A percentile compares a stretch with the other conserved stretches of the same genome.
These are phyloP conservation scores for Diaporthe batatas DNA, from an alignment of 2,329 filamentous ascomycete species.

Conservation along the genomic window DNA sequence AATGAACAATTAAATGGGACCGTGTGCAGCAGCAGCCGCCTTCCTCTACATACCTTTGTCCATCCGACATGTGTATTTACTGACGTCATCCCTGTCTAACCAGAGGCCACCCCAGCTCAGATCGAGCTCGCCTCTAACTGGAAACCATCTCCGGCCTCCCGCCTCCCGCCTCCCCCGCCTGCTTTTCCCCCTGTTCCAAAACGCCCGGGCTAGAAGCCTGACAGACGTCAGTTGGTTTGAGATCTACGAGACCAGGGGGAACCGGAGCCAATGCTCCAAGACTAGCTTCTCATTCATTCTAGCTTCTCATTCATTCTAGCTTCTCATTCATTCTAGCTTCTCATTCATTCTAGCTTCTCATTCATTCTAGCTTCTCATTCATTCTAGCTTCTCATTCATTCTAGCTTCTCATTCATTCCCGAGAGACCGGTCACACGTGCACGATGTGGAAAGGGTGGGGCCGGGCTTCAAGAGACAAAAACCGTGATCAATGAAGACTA, in stretches of 20 bases:
- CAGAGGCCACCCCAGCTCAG: constrained; percentile 7
- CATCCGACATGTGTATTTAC: constrained; percentile 12
- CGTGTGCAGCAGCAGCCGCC: not conserved
- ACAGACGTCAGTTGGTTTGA: constrained; percentile 20
- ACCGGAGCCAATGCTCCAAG: constrained; percentile 24
- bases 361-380: too few relatives aligned
- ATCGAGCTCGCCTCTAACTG: not conserved
- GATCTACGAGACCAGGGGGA: not conserved
- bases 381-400: too few relatives aligned
- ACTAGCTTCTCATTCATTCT: not conserved
- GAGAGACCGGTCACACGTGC: not conserved
- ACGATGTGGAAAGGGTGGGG: not conserved
- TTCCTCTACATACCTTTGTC: constrained; percentile 5
- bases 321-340: too few relatives aligned
- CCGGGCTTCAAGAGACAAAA: not conserved
- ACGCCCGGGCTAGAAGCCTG: not conserved
- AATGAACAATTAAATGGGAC: not conserved
- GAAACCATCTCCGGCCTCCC: constrained; percentile 4
- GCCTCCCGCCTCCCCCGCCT: not conserved
- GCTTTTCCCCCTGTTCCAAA: constrained; percentile 7
- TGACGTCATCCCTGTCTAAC: constrained; percentile 11
- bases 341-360: too few relatives aligned
- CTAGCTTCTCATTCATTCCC: too few relatives aligned
- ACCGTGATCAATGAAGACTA: constrained; percentile 13
- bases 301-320: too few relatives aligned